Base-by-base conservation (phyloP, 768 basidiomycete genomes). In the Lactarius tabidus region DNA sequence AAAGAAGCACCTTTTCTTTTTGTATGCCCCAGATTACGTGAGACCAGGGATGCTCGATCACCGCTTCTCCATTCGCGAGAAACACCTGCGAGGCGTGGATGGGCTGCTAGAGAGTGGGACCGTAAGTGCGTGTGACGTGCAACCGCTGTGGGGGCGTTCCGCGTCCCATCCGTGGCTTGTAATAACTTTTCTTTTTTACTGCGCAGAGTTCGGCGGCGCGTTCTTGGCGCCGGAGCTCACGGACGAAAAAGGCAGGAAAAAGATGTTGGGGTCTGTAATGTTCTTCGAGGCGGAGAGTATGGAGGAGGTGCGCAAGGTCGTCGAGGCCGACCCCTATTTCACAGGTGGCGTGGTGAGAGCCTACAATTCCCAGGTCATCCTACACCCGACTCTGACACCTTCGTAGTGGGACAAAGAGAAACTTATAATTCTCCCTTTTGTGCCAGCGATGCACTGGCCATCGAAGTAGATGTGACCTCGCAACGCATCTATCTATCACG, bases 11-110 rank as follows among this genome's bases (percentile, higher is more conserved):
- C 63, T 58, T 38, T 77, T 72, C 63, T 48, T 75, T 10, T 71
- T 76, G 12, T 77, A 69, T 39, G 74, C 75, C 1, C 77, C 77
- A 1, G 77, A 77, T 69, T 73, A 70, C 45, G 70, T 67, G 3
- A 73, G 73, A 60, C 65, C 67, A 2, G 73, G 70, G 6, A 70
- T 64, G 14, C 67, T 75, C 38, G 65, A 67, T 20, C 70, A 71
- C 6, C 66, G 75, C 14, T 48, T 74, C 53, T 57, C 59, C 8
- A 72, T 74, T 12, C 73, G 75, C 26, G 62, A 64, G 23, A 45
- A 70, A 53, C 75, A 76, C 51, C 39, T 76, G 10, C 63, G 55
- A 35, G 67, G 58, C 20, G 68, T 68, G 39, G 55, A 57, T 14
- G 29, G 23, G 17, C 20, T 67, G 60, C 41, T 29, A 12, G 57